Conservation (phyloP, 768 basidiomycete species). For the Tubosaeta brunneosetosa region DNA sequence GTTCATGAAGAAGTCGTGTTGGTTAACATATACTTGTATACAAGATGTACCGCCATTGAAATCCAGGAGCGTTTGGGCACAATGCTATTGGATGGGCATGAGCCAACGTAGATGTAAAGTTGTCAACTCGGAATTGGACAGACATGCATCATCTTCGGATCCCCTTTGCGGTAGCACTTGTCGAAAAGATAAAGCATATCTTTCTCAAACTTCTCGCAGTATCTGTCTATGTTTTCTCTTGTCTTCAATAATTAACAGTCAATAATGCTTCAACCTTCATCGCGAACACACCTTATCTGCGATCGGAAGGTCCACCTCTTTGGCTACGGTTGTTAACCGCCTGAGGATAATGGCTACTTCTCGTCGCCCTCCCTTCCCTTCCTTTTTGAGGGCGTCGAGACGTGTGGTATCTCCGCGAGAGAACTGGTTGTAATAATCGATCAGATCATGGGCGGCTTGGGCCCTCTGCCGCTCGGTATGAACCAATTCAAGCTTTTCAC, state of each 20-base stretch:
- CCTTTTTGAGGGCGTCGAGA: conserved; percentile 75
- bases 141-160: conserved; percentile 99
- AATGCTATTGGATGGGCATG: conserved; percentile 60
- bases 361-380: conserved; percentile 82
- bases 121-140: conserved; percentile 26
- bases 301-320: conserved; percentile 84
- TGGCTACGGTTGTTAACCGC: conserved; percentile 81
- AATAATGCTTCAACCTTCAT: neutral
- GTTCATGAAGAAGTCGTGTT: conserved; percentile 99
- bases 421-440: conserved; percentile 93
- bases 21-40: conserved; percentile 98
- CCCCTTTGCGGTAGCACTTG: conserved; percentile 90
- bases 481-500: conserved; percentile 93
- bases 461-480: conserved; percentile 90
- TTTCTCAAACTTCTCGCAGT: conserved; percentile 98
- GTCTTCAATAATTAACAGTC: conserved; percentile 46
- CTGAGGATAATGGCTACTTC: conserved; percentile 86
- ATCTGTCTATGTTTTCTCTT: conserved; percentile 88
- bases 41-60: conserved; percentile 98
- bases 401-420: conserved; percentile 72
- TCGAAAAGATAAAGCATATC: conserved; percentile 97
- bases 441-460: conserved; percentile 89
- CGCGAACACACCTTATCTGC: conserved; percentile 63
- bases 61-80: conserved; percentile 92
- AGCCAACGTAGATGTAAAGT: conserved; percentile 6